A percentile compares a stretch with the other conserved stretches of the same genome.
phyloP scores from a whole-genome alignment of 192 early-diverging fungal genomes.

The Coemansia sp. region DNA sequence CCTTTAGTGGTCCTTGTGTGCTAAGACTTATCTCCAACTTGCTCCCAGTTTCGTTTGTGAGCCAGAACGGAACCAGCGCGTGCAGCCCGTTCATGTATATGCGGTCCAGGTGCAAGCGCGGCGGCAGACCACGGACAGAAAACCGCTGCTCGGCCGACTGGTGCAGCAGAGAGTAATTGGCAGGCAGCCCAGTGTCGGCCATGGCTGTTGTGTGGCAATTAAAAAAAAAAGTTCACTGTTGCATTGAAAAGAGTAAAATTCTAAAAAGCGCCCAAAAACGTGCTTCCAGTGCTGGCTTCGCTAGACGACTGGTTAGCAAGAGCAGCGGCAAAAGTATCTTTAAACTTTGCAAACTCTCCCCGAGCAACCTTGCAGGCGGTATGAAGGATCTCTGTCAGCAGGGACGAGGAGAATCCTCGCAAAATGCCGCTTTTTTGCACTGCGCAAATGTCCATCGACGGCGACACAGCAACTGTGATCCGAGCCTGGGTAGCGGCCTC shows the following conservation, averaged over 20 bases:
- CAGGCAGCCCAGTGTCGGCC: constrained; percentile 11
- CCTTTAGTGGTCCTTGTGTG: constrained; percentile 14
- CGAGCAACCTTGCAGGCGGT: constrained; percentile 30
- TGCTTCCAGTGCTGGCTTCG: constrained; percentile 47
- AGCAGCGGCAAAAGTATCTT: constrained; percentile 20
- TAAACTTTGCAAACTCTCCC: constrained; percentile 30
- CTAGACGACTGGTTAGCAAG: constrained; percentile 6
- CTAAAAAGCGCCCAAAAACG: constrained; percentile 46
- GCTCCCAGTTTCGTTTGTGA: constrained; percentile 22
- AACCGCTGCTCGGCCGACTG: constrained; percentile 25
- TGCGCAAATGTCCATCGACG: constrained; percentile 75
- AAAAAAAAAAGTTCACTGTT: too few species aligned
- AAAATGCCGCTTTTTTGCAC: constrained; percentile 73
- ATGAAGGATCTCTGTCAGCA: constrained; percentile 43
- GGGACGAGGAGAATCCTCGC: constrained; percentile 41
- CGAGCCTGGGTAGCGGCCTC: constrained; percentile 82
- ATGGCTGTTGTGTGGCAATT: neutral
- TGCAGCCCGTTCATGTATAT: constrained; percentile 49
- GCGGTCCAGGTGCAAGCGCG: constrained; percentile 27
- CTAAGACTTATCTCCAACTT: constrained; percentile 13
- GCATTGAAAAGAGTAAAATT: neutral
- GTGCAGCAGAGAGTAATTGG: constrained; percentile 16
- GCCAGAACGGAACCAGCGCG: constrained; percentile 44
- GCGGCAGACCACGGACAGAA: constrained; percentile 37
- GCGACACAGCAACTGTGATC: constrained; percentile 80